phyloP scores from a whole-genome alignment of 768 basidiomycete genomes.

The Boletus reticulatus region DNA sequence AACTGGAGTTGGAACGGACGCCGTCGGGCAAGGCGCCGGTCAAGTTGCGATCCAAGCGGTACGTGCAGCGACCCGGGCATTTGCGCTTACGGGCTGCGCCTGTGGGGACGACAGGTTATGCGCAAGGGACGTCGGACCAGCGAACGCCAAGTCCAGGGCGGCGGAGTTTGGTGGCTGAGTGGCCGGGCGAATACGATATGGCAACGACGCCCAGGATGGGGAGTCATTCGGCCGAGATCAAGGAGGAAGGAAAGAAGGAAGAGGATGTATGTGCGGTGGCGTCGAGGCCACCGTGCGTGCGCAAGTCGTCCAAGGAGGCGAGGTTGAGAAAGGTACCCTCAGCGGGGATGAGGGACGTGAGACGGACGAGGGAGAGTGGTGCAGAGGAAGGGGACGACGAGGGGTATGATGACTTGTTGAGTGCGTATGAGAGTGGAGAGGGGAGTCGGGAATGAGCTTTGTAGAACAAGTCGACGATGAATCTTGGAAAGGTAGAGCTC shows the following conservation, averaged over 20 bases:
- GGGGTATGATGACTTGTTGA: constrained; percentile 73
- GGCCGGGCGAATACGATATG: constrained; percentile 49
- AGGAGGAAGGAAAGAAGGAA: not conserved
- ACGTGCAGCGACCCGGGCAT: constrained; percentile 44
- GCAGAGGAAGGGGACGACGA: constrained; percentile 78
- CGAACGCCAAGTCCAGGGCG: constrained; percentile 45
- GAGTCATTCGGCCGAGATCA: constrained; percentile 39
- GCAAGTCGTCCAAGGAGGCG: constrained; percentile 31
- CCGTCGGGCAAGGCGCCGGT: constrained; percentile 37
- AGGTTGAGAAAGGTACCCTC: constrained; percentile 47
- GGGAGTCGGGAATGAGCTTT: constrained; percentile 31
- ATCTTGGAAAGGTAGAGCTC: not conserved
- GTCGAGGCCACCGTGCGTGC: constrained; percentile 24
- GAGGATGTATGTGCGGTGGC: constrained; percentile 5
- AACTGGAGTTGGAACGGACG: constrained; percentile 20
- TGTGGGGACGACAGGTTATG: not conserved
- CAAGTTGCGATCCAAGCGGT: constrained; percentile 54
- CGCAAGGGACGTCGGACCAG: constrained; percentile 20
- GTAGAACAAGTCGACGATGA: not conserved
- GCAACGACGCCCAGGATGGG: constrained; percentile 57
- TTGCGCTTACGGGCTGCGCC: constrained; percentile 40
- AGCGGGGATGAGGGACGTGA: constrained; percentile 38
- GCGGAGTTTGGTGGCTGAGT: constrained; percentile 50
- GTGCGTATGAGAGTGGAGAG: constrained; percentile 81
- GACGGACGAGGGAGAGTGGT: constrained; percentile 51